Percentiles rank a stretch among this genome's conserved stretches.
Conservation (phyloP, 352 stramenopile species). For the Plasmopara muralis region DNA sequence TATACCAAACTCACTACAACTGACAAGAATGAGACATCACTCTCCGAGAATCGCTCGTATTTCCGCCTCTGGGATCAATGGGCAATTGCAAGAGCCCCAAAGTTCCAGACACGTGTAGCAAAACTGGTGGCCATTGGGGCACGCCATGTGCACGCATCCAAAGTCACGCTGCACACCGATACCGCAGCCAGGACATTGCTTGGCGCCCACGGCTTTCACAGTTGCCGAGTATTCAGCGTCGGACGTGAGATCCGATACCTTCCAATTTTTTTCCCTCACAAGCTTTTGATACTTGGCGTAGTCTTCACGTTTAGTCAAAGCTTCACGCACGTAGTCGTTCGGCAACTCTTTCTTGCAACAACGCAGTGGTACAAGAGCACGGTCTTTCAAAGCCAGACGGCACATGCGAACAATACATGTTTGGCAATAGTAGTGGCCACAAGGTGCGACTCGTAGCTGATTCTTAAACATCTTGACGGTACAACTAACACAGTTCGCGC, state of each 20-base stretch:
- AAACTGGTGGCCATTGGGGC: constrained; percentile 65
- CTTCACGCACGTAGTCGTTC: constrained; percentile 49
- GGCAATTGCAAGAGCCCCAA: constrained; percentile 53
- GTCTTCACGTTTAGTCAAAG: constrained; percentile 21
- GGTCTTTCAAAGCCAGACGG: constrained; percentile 47
- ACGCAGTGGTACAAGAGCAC: constrained; percentile 49
- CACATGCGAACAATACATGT: constrained; percentile 55
- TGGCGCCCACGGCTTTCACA: constrained; percentile 39
- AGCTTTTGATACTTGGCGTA: constrained; percentile 43
- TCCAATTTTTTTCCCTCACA: constrained; percentile 49
- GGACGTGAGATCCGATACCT: constrained; percentile 44
- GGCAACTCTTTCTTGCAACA: constrained; percentile 70
- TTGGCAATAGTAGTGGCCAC: constrained; percentile 55
- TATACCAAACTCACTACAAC: constrained; percentile 5
- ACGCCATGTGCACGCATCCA: constrained; percentile 77
- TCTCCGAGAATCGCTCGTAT: constrained; percentile 46
- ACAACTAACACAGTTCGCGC: constrained; percentile 40
- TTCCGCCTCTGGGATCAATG: constrained; percentile 52
- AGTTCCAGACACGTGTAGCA: constrained; percentile 57
- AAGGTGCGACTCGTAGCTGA: constrained; percentile 33
- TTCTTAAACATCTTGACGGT: constrained; percentile 11
- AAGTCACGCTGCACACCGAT: constrained; percentile 64
- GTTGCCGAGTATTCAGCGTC: constrained; percentile 53
- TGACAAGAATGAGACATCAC: constrained; percentile 8
- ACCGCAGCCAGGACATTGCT: constrained; percentile 70